Conservation (phyloP, 108 stramenopile genomes). For the Cyclotella choctawhatcheeana region DNA sequence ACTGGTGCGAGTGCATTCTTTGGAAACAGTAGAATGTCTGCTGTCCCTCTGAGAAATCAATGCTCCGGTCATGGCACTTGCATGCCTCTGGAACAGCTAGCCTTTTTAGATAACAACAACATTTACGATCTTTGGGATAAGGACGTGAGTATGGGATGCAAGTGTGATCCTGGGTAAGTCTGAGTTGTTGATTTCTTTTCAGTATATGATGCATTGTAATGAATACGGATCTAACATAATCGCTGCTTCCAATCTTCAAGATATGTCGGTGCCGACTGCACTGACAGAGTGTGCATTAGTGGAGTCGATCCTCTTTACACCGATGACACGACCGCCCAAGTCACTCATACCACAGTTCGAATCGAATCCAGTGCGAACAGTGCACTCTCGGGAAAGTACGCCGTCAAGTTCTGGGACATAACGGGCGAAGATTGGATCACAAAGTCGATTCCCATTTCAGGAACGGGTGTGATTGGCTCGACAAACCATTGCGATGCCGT, state of each 20-base stretch:
- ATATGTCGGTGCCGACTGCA: slow-evolving; percentile 67
- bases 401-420: slow-evolving; percentile 70
- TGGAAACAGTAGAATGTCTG: slow-evolving; percentile 26
- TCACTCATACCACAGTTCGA: slow-evolving; percentile 59
- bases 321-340: slow-evolving; percentile 64
- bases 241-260: too few relatives aligned
- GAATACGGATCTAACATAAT: too few relatives aligned
- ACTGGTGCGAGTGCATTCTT: slow-evolving; percentile 46
- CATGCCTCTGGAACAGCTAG: slow-evolving; percentile 65
- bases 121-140: slow-evolving; percentile 77
- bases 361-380: slow-evolving; percentile 42
- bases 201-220: neutral
- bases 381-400: slow-evolving; percentile 59
- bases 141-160: slow-evolving; percentile 68
- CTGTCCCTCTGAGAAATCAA: slow-evolving; percentile 26
- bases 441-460: slow-evolving; percentile 45
- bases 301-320: slow-evolving; percentile 77
- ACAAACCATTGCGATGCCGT: slow-evolving; percentile 53
- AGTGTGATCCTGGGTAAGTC: slow-evolving; percentile 69
- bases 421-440: slow-evolving; percentile 75
- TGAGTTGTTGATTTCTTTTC: neutral
- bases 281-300: slow-evolving; percentile 59
- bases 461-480: slow-evolving; percentile 35
- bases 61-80: slow-evolving; percentile 82
- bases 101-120: slow-evolving; percentile 66